phyloP scores from a whole-genome alignment of 2,329 filamentous ascomycete species.

The Xylariomycetidae sp. region DNA sequence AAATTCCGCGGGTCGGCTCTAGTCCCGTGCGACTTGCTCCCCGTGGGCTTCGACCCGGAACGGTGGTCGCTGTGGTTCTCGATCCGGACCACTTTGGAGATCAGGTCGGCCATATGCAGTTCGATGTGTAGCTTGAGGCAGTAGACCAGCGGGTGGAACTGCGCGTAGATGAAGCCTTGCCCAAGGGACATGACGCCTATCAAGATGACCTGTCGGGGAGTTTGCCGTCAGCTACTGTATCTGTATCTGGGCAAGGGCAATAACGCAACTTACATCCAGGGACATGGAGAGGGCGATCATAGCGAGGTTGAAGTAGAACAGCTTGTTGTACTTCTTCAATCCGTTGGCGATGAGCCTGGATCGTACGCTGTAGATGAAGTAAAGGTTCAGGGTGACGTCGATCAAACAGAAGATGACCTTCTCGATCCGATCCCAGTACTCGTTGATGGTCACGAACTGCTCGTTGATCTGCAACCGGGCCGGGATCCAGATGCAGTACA shows the following conservation, averaged over 20 bases:
- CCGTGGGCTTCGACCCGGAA: not conserved
- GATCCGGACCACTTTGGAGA: constrained; percentile 24
- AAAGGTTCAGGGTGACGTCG: constrained; percentile 35
- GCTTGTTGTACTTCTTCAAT: constrained; percentile 35
- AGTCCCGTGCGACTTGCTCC: not conserved
- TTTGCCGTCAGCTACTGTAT: not conserved
- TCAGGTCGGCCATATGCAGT: constrained; percentile 38
- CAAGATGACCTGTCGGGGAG: constrained; percentile 10
- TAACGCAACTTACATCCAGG: constrained; percentile 30
- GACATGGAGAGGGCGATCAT: constrained; percentile 34
- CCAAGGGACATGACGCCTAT: constrained; percentile 34
- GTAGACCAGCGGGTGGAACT: constrained; percentile 38
- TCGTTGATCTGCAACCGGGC: constrained; percentile 30
- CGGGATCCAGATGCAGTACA: constrained; percentile 41
- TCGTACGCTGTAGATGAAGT: constrained; percentile 35
- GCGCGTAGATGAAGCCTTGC: constrained; percentile 35
- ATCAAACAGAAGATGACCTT: constrained; percentile 37
- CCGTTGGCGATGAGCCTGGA: constrained; percentile 34
- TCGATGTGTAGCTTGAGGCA: constrained; percentile 40
- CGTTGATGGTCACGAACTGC: constrained; percentile 31
- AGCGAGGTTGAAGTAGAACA: constrained; percentile 34
- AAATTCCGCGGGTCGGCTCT: not conserved
- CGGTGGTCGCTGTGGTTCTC: constrained; percentile 1
- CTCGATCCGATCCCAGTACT: constrained; percentile 38
- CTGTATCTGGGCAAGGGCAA: not conserved